These are phyloP conservation scores for Alternaria triticina DNA, from an alignment of 2,329 filamentous ascomycete genomes.

Conservation along the genomic window DNA sequence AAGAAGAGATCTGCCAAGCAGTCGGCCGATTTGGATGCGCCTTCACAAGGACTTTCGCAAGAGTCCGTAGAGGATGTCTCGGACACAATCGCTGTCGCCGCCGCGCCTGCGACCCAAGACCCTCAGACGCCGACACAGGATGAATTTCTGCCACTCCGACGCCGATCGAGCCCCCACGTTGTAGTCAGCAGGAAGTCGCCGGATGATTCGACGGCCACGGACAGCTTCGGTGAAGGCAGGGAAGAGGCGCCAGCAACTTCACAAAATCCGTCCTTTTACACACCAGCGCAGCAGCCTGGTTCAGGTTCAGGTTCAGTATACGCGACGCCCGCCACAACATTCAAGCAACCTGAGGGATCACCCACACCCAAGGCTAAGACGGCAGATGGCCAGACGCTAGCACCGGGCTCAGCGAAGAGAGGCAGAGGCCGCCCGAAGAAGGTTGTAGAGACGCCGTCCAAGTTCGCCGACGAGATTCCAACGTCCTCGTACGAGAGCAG, in stretches of 20 bases:
- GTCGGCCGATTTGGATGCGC: not conserved
- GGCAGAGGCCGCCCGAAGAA: constrained; percentile 24
- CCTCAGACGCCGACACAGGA: constrained; percentile 15
- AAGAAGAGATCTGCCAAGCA: constrained; percentile 16
- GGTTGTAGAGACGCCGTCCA: constrained; percentile 7
- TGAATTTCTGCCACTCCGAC: constrained; percentile 27
- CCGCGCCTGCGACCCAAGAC: constrained; percentile 6
- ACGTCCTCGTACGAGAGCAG: constrained; percentile 39
- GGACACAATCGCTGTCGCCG: constrained; percentile 18
- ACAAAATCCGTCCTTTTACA: constrained; percentile 28
- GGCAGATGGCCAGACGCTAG: constrained; percentile 19
- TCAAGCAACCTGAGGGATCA: constrained; percentile 27
- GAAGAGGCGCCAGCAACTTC: constrained; percentile 20
- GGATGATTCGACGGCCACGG: constrained; percentile 11
- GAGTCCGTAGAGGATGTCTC: constrained; percentile 16
- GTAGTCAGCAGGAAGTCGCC: constrained; percentile 23
- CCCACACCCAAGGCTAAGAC: constrained; percentile 29
- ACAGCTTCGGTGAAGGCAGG: constrained; percentile 2
- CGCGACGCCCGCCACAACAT: constrained; percentile 34
- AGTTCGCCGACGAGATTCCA: constrained; percentile 30
- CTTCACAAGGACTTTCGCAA: constrained; percentile 10
- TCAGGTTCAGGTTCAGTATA: constrained; percentile 19
- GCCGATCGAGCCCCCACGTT: constrained; percentile 32
- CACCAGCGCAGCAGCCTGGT: constrained; percentile 24
- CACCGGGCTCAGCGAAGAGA: constrained; percentile 20